A percentile compares a stretch with the other conserved stretches of the same genome.
phyloP scores from a whole-genome alignment of 2,329 filamentous ascomycete species.

The Ambrosiella xylebori region DNA sequence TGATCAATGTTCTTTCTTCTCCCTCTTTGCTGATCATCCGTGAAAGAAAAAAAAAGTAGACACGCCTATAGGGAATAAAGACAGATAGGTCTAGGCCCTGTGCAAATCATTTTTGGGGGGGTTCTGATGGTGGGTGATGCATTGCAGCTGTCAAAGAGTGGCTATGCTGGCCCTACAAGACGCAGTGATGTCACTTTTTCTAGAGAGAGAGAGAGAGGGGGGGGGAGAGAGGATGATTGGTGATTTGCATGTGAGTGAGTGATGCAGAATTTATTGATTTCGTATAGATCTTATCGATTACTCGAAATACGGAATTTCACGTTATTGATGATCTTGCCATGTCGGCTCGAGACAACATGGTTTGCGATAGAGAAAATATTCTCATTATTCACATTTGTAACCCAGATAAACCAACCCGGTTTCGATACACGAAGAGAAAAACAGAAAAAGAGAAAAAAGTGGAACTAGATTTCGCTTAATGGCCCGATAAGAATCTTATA shows the following conservation, averaged over 20 bases:
- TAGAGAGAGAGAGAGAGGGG: too few species aligned
- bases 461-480: not conserved
- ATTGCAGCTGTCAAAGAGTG: not conserved
- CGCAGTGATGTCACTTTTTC: too few species aligned
- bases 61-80: not conserved
- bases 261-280: not conserved
- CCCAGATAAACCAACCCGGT: not conserved
- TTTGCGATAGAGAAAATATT: too few species aligned
- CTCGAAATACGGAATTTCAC: not conserved
- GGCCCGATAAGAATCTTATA: not conserved
- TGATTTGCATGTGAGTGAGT: too few species aligned
- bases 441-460: not conserved
- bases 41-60: not conserved
- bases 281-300: not conserved
- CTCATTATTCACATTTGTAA: not conserved
- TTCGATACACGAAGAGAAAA: not conserved
- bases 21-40: not conserved
- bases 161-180: not conserved
- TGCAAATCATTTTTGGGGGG: not conserved
- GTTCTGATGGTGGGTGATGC: not conserved
- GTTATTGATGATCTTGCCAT: not conserved
- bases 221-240: not conserved
- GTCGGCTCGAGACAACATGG: not conserved
- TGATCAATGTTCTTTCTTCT: not conserved
- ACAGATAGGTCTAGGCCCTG: not conserved